Evolutionary conservation across 768 basidiomycete species (phyloP), one percentile per base, ranked within the genome.

Genomic region (Boletus rex-veris): DNA sequence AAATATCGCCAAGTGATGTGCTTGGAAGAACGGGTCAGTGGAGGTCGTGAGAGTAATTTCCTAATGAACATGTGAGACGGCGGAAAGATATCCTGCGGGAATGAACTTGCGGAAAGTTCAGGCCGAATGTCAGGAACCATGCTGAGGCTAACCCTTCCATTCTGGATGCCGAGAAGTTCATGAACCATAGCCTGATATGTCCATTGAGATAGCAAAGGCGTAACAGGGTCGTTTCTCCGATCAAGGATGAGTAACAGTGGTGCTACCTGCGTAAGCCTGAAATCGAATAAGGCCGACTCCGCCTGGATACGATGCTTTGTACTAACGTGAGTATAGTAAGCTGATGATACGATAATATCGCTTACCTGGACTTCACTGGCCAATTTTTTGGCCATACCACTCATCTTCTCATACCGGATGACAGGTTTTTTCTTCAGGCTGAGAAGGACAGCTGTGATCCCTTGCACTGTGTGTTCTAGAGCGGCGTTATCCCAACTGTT

Each of bases 181-280:
- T 99, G 97, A 0, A 98, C 97, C 95, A 98, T 98, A 2, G 96
- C 97, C 69, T 98, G 96, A 73, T 98, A 98, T 24, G 97, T 98
- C 97, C 97, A 98, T 71, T 98, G 97, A 3, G 92, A 92, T 30
- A 98, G 78, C 36, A 98, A 74, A 5, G 97, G 97, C 0, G 97
- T 98, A 6, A 98, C 92, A 3, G 97, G 97, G 65, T 99, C 97
- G 71, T 97, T 98, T 58, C 96, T 78, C 57, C 97, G 82, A 73
- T 99, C 97, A 51, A 99, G 79, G 58, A 99, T 91, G 47, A 99
- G 79, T 33, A 99, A 75, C 41, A 98, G 66, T 7, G 97, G 97
- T 3, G 92, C 81, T 8, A 92, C 85, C 69, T 93, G 91, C 3
- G 90, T 92, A 37, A 85, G 77, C 44, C 94, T 82, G 69, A 98